Evolutionary conservation across 202 grass and related monocot genomes (phyloP), one percentile per base, ranked within the genome.

Genomic region (Panicum hallii): DNA sequence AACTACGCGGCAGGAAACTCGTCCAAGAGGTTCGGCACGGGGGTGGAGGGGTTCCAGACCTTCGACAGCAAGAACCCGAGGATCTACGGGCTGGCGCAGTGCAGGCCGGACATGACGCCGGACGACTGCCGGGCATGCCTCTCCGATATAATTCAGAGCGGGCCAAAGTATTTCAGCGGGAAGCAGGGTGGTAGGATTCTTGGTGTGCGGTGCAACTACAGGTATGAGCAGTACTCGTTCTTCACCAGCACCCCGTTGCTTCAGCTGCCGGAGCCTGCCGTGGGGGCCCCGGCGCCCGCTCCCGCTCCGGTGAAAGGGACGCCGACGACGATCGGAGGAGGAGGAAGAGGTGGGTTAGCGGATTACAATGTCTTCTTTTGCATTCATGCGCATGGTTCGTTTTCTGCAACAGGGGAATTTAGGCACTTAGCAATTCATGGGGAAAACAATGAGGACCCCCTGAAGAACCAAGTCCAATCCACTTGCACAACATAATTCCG

Each of bases 31-130:
- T 93, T 90, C 26, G 89, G 62, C 14, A 97, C 88, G 0, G 90
- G 30, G 0, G 79, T 85, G 57, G 65, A 84, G 48, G 85, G 15
- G 38, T 71, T 81, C 38, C 52, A 54, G 72, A 89, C 20, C 14
- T 19, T 77, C 30, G 91, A 87, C 36, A 41, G 15, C 30, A 5
- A 3, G 0, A 55, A 81, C 0, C 88, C 81, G 0, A 63, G 1
- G n/a, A 67, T 97, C 1, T 84, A 94, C 36, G 90, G 67, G 0
- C 23, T 97, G 30, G 72, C 44, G 34, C 90, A 97, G 80, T 97
- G 95, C 82, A 89, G 76, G 47, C 90, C 82, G 7, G 83, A 92
- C 40, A 43, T 89, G 72, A 0, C 86, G 11, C 20, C 38, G 1
- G 3, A 14, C 0, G 45, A 68, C 5, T 97, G 94, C 86, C 44